Conservation (phyloP, 345 rosid genomes). For the Leavenworthia alabamica region DNA sequence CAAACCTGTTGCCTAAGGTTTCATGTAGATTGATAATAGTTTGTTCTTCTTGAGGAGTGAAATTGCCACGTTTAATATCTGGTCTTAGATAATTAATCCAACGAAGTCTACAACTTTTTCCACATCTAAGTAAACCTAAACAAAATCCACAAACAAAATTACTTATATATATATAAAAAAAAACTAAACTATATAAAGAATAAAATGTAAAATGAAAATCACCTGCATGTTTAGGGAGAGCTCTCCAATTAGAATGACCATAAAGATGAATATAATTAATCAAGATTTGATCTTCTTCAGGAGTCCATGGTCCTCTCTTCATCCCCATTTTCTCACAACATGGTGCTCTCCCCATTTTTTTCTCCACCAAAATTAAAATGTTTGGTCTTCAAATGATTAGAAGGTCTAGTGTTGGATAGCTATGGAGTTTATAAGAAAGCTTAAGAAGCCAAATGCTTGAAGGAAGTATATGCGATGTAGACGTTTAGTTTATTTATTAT, state of each 20-base stretch:
- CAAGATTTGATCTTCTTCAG: conserved; percentile 56
- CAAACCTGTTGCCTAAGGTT: conserved; percentile 55
- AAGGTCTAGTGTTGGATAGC: conserved; percentile 8
- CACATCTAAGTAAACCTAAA: conserved; percentile 68
- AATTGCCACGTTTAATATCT: conserved; percentile 76
- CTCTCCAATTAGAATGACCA: conserved; percentile 74
- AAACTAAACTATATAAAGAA: background rate
- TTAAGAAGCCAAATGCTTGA: conserved; percentile 19
- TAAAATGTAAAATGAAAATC: background rate
- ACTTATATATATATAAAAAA: background rate
- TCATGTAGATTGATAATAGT: conserved; percentile 57
- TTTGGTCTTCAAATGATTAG: background rate
- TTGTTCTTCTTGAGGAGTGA: conserved; percentile 64
- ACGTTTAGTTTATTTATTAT: conserved; percentile 5
- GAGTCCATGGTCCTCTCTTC: conserved; percentile 78
- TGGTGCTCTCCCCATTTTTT: conserved; percentile 67
- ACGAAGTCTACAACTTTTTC: conserved; percentile 79
- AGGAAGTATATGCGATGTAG: conserved; percentile 21
- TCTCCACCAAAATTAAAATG: background rate
- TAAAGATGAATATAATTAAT: conserved; percentile 41
- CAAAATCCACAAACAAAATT: background rate
- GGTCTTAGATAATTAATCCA: conserved; percentile 80
- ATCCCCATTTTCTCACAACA: conserved; percentile 74
- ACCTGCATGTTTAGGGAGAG: conserved; percentile 77
- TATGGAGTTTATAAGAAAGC: conserved; percentile 12